A percentile compares a stretch with the other conserved stretches of the same genome.
These are phyloP conservation scores for Trichoderma brevicompactum DNA, from an alignment of 2,329 filamentous ascomycete species.

Conservation along the genomic window DNA sequence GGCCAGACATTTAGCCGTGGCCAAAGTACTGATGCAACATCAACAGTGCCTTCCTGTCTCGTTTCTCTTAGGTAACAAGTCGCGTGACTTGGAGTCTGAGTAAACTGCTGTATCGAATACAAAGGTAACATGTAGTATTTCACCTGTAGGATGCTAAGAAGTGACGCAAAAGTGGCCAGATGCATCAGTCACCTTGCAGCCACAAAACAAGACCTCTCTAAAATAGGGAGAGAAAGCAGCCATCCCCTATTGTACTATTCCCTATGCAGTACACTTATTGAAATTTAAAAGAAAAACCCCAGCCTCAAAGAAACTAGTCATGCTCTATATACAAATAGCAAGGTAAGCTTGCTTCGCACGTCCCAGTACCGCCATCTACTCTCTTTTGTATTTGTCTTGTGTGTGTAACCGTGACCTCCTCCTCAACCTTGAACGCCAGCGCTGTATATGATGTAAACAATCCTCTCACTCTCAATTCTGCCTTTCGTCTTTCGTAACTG, in stretches of 20 bases:
- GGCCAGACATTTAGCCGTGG: constrained; percentile 8
- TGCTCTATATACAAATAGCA: constrained; percentile 19
- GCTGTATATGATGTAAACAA: constrained; percentile 39
- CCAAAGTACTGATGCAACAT: constrained; percentile 6
- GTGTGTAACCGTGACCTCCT: constrained; percentile 3
- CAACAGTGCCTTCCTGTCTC: background rate
- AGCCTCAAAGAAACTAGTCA: background rate
- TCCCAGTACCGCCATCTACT: background rate
- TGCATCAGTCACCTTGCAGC: background rate
- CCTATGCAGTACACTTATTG: background rate
- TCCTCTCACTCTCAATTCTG: constrained; percentile 22
- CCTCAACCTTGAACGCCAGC: constrained; percentile 40
- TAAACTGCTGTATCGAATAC: background rate
- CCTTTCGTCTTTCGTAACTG: constrained; percentile 20
- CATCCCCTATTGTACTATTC: background rate
- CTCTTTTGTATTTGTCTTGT: background rate
- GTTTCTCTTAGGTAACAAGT: constrained; percentile 22
- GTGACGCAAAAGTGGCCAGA: background rate
- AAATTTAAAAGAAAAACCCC: background rate
- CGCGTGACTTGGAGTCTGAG: constrained; percentile 22
- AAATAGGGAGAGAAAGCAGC: too few species aligned
- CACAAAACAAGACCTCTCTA: background rate
- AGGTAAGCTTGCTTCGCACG: constrained; percentile 29
- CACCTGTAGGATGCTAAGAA: background rate
- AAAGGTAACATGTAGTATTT: background rate